phyloP scores from a whole-genome alignment of 257 asterid species.

The Linaria vulgaris region DNA sequence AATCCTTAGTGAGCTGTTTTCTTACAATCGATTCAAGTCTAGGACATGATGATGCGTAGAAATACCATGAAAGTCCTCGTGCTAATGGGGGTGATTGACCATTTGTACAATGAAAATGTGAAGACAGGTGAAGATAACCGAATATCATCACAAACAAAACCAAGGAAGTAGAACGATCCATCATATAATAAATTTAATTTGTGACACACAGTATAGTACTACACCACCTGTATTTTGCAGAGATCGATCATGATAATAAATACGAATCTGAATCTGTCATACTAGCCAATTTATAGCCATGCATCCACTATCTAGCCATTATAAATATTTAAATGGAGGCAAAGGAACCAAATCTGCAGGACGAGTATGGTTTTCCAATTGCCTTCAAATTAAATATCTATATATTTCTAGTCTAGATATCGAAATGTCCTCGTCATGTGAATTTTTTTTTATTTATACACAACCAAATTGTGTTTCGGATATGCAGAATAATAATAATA shows the following conservation, averaged over 20 bases:
- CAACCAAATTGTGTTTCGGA: no score
- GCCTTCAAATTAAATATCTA: no score
- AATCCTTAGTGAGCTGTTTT: constrained; percentile 39
- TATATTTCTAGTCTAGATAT: no score
- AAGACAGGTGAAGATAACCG: constrained; percentile 17
- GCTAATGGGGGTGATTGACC: constrained; percentile 35
- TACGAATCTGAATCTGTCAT: neutral
- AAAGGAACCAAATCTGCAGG: neutral
- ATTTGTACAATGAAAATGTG: constrained; percentile 24
- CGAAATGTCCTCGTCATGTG: no score
- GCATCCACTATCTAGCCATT: no score
- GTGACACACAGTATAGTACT: neutral
- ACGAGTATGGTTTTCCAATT: no score
- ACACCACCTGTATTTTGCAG: neutral
- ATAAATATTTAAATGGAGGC: constrained; percentile 12
- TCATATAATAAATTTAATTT: constrained; percentile 3
- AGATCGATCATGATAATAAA: neutral
- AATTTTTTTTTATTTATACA: no score
- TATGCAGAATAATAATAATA: no score
- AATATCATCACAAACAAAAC: constrained; percentile 25
- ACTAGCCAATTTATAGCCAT: neutral
- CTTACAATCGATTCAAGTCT: constrained; percentile 44
- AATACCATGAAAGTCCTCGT: constrained; percentile 51
- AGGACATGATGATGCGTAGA: constrained; percentile 49
- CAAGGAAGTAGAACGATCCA: constrained; percentile 21